Base-by-base conservation (phyloP, 495 filamentous ascomycete genomes). In the Articulospora tetracladia region DNA sequence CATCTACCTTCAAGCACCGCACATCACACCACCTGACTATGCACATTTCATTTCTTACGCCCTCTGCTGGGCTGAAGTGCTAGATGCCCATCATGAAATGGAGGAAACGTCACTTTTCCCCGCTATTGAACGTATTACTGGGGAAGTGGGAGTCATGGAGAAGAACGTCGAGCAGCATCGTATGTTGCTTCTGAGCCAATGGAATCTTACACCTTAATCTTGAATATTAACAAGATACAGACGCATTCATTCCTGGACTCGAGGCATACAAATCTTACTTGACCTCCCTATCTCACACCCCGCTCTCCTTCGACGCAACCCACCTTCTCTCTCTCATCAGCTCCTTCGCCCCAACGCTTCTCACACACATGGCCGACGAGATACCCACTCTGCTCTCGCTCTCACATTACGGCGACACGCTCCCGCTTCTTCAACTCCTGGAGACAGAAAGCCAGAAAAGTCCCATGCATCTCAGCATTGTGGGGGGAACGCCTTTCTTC, bases 1-100 rank as follows among this genome's bases (percentile, higher is more conserved):
- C 23, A 75, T 80, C 57, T 77, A 76, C 65, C 59, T 72, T 12
- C 77, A 80, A 68, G 73, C 75, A 0, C 73, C 73, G 0, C 61
- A 72, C 52, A 59, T 82, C 6, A 44, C 52, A 11, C 15, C 54
- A 7, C 6, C 53, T 12, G 66, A 73, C 53, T 57, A 70, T 61
- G 44, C 48, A 12, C 60, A 71, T 23, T 78, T 80, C 61, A 62
- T 82, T 41, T 52, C 66, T 22, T 80, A 79, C 61, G 20, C 52
- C 11, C 61, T 54, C 19, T 60, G 56, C 24, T 68, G 62, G 34
- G 73, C 69, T 68, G 63, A 64, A n/a, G 60, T 55, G 1, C 69
- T 70, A 59, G 49, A 61, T n/a, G 53, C 61, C 4, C 66, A 70
- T 34, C 68, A 73, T 50, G 69, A 70, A 25, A 26, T 46, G 1